These are phyloP conservation scores for Ogataea philodendri DNA, from an alignment of 805 yeast genomes.

Conservation along the genomic window DNA sequence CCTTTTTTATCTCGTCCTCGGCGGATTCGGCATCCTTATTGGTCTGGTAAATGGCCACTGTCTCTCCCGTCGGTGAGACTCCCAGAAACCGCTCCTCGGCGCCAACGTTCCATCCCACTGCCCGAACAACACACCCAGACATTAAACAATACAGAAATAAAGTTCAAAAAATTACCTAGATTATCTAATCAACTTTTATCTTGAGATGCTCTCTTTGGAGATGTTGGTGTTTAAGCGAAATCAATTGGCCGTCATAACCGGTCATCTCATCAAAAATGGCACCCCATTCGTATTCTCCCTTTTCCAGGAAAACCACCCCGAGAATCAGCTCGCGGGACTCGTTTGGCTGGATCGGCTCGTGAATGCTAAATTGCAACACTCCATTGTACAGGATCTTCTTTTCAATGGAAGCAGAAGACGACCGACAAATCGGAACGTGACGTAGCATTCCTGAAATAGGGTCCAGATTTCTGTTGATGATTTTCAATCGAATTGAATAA, in stretches of 20 bases:
- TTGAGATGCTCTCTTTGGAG: constrained; percentile 39
- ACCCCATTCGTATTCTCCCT: constrained; percentile 85
- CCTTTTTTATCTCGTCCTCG: constrained; percentile 48
- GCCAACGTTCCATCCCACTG: constrained; percentile 58
- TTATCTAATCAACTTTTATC: constrained; percentile 17
- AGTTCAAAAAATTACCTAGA: no score
- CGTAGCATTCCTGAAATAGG: constrained; percentile 56
- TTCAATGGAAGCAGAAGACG: constrained; percentile 39
- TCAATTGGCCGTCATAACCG: constrained; percentile 23
- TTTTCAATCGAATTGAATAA: constrained; percentile 46
- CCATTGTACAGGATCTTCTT: constrained; percentile 72
- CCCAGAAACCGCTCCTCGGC: constrained; percentile 59
- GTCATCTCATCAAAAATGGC: constrained; percentile 50
- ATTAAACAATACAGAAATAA: no score
- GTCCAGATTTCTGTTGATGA: constrained; percentile 46
- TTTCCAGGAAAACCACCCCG: constrained; percentile 64
- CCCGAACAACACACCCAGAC: constrained; percentile 62
- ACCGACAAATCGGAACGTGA: constrained; percentile 48
- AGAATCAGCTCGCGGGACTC: constrained; percentile 42
- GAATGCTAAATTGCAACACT: constrained; percentile 55
- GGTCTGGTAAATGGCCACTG: constrained; percentile 63
- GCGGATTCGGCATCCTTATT: constrained; percentile 36
- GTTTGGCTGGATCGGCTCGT: constrained; percentile 42
- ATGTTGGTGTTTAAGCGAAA: constrained; percentile 33
- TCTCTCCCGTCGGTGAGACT: constrained; percentile 78